Evolutionary conservation across 2,329 filamentous ascomycete genomes (phyloP).

Genomic region (Nemania sp.): DNA sequence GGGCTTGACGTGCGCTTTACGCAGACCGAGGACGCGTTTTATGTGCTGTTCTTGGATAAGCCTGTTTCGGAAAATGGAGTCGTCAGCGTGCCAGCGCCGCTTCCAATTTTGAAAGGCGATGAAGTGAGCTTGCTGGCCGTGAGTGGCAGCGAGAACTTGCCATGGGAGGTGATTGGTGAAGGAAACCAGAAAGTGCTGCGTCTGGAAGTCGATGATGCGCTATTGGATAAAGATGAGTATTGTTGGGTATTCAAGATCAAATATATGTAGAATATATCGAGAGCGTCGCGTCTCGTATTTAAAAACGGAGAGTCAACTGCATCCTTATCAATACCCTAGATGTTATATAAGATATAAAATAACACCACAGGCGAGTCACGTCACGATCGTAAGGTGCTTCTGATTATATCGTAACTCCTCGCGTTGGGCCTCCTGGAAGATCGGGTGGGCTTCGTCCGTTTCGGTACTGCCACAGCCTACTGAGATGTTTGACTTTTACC

Average conservation of each 20-base stretch:
- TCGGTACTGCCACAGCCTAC: slow-evolving; percentile 64
- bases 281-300: background rate
- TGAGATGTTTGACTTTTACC: slow-evolving; percentile 62
- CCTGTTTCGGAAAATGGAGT: slow-evolving; percentile 41
- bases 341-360: background rate
- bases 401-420: slow-evolving; percentile 33
- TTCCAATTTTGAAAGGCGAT: slow-evolving; percentile 53
- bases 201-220: slow-evolving; percentile 25
- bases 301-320: background rate
- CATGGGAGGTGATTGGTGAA: slow-evolving; percentile 27
- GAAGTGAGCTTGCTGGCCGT: slow-evolving; percentile 48
- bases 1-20: slow-evolving; percentile 52
- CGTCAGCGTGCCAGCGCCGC: slow-evolving; percentile 46
- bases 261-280: slow-evolving; percentile 25
- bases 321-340: background rate
- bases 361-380: background rate
- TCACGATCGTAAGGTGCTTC: background rate
- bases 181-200: slow-evolving; percentile 22
- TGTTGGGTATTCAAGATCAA: slow-evolving; percentile 37
- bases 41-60: slow-evolving; percentile 49
- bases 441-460: slow-evolving; percentile 60
- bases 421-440: slow-evolving; percentile 42
- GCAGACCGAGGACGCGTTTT: slow-evolving; percentile 55
- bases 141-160: slow-evolving; percentile 35
- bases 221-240: slow-evolving; percentile 32